Base-by-base conservation (phyloP, 1,139 yeast genomes). In the Starmera stellimalicola region DNA sequence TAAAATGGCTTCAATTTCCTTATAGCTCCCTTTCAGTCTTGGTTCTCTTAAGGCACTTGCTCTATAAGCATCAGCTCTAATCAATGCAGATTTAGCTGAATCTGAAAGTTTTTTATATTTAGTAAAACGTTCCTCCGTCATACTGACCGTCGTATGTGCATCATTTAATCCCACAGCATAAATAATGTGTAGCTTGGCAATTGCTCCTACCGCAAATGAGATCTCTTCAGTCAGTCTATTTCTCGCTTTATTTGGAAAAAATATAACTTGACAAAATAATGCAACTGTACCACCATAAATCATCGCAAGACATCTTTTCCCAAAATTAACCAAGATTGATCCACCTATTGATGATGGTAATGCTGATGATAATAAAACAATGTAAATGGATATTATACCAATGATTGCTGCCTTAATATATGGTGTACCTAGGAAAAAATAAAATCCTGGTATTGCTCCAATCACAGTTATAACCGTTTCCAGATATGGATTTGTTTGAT, bases 401-500 rank as follows among this genome's bases (percentile, higher is more conserved):
- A 69, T 65, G 37, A 68, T 62, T 0, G 70, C 73, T 1, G 73
- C 72, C 40, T 67, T 69, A 11, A 66, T 63, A 39, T 66, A 67
- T 1, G 70, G 68, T 0, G 71, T 57, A 1, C 62, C 67, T 25
- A 68, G 35, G 37, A 65, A 47, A 35, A 42, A 58, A 43, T 68
- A 69, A 39, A 57, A 67, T 0, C 70, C 70, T 1, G 70, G 65
- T 7, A 59, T 47, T 4, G 68, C 61, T 10, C 70, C 71, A 34
- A 67, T 46, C 0, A 54, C 55, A 8, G 68, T 55, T 16, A 68
- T 51, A 5, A 67, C 57, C 2, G 60, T 57, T 45, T 66, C 66
- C n/a, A 68, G 52, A 36, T 62, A 63, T 7, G 62, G 63, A 27
- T 63, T 60, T 2, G 58, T 51, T 34, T 59, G 62, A 30, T 62